phyloP scores from a whole-genome alignment of 345 rosid species.

The Aethionema arabicum region DNA sequence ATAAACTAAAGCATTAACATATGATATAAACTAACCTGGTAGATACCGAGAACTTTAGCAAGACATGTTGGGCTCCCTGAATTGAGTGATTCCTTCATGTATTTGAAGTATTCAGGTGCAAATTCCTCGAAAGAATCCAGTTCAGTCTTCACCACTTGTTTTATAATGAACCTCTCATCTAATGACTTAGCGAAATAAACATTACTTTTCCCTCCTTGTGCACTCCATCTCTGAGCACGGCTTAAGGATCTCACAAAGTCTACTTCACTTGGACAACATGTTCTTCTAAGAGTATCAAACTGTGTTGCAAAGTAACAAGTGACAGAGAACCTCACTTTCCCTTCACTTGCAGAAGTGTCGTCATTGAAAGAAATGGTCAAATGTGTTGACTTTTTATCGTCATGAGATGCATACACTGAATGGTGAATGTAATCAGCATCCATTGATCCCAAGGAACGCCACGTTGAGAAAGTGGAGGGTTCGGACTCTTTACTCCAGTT shows the following conservation, averaged over 20 bases:
- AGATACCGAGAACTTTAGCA: slow-evolving; percentile 93
- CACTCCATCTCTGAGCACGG: slow-evolving; percentile 87
- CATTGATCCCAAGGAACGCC: slow-evolving; percentile 64
- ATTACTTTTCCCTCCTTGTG: slow-evolving; percentile 98
- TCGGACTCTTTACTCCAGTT: slow-evolving; percentile 39
- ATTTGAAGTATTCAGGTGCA: slow-evolving; percentile 77
- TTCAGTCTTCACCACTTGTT: slow-evolving; percentile 88
- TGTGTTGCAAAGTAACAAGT: slow-evolving; percentile 86
- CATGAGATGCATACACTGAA: slow-evolving; percentile 57
- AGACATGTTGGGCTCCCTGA: slow-evolving; percentile 94
- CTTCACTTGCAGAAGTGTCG: slow-evolving; percentile 53
- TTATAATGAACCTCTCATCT: slow-evolving; percentile 93
- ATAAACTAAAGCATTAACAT: slow-evolving; percentile 23
- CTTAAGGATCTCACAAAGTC: slow-evolving; percentile 87
- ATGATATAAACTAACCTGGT: slow-evolving; percentile 62
- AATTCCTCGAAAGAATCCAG: slow-evolving; percentile 90
- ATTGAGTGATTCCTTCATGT: slow-evolving; percentile 66
- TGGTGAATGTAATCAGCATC: slow-evolving; percentile 60
- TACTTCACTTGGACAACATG: slow-evolving; percentile 75
- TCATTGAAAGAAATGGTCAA: slow-evolving; percentile 68
- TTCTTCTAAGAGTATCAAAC: slow-evolving; percentile 75
- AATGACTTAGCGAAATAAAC: slow-evolving; percentile 91
- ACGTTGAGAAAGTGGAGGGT: slow-evolving; percentile 51
- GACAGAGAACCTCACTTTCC: slow-evolving; percentile 79
- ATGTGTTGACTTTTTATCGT: slow-evolving; percentile 71